phyloP scores from a whole-genome alignment of 2,329 filamentous ascomycete genomes.

The Eutypella sp. region DNA sequence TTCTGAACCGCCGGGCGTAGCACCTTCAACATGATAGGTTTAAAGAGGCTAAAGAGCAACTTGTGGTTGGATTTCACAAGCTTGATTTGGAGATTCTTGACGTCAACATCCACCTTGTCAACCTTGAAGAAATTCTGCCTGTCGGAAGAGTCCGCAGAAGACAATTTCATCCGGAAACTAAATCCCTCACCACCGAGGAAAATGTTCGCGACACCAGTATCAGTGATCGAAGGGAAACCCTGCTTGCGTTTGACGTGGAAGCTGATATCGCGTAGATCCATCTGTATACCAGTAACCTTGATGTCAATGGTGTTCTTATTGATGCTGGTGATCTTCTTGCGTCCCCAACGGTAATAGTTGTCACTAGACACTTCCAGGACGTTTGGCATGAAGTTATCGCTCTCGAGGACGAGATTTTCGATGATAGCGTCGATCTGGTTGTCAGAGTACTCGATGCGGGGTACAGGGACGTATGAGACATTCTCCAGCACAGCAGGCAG shows the following conservation, averaged over 20 bases:
- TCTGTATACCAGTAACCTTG: slow-evolving; percentile 83
- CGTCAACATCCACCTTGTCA: slow-evolving; percentile 77
- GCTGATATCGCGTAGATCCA: slow-evolving; percentile 84
- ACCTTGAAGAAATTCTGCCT: slow-evolving; percentile 88
- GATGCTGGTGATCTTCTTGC: slow-evolving; percentile 78
- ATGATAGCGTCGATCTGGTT: slow-evolving; percentile 79
- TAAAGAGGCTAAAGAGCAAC: slow-evolving; percentile 78
- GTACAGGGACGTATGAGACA: slow-evolving; percentile 84
- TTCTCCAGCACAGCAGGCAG: slow-evolving; percentile 78
- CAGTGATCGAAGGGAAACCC: slow-evolving; percentile 82
- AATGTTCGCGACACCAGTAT: slow-evolving; percentile 85
- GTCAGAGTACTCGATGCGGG: slow-evolving; percentile 89
- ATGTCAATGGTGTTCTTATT: slow-evolving; percentile 77
- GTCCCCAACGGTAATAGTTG: slow-evolving; percentile 92
- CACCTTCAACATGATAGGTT: slow-evolving; percentile 79
- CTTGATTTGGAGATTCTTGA: slow-evolving; percentile 81
- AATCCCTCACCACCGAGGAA: slow-evolving; percentile 83
- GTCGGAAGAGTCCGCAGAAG: slow-evolving; percentile 72
- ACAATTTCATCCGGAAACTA: slow-evolving; percentile 85
- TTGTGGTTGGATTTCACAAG: slow-evolving; percentile 95
- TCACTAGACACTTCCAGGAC: slow-evolving; percentile 82
- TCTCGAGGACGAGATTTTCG: slow-evolving; percentile 92
- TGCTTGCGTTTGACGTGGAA: slow-evolving; percentile 95
- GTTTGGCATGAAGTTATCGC: slow-evolving; percentile 95
- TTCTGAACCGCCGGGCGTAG: slow-evolving; percentile 82